phyloP scores from a whole-genome alignment of 768 basidiomycete species.

The Trametes sanguinea region DNA sequence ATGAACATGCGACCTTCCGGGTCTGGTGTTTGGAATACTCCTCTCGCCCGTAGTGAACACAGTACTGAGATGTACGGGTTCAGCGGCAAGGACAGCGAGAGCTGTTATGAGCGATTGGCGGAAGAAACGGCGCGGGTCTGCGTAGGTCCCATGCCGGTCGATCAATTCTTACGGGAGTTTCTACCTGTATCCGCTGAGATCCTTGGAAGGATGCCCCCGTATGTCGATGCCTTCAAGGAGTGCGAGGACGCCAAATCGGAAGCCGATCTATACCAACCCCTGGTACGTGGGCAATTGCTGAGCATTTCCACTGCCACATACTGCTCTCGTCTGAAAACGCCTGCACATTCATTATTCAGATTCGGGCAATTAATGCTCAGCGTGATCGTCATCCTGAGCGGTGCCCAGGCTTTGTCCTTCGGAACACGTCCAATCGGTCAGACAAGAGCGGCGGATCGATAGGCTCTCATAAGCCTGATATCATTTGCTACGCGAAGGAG shows the following conservation, averaged over 20 bases:
- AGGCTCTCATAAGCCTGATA: conserved; percentile 4
- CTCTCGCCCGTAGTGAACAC: not conserved
- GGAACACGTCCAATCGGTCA: not conserved
- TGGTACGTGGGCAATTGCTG: too few relatives aligned
- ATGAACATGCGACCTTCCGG: too few relatives aligned
- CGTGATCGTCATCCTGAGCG: not conserved
- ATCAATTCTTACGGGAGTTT: not conserved
- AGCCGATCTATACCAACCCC: not conserved
- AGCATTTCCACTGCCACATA: too few relatives aligned
- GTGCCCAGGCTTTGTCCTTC: conserved; percentile 1
- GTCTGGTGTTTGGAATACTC: conserved; percentile 2
- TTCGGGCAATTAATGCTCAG: not conserved
- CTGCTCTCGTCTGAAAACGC: too few relatives aligned
- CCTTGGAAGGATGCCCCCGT: not conserved
- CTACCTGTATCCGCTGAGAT: not conserved
- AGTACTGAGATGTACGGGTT: conserved; percentile 7
- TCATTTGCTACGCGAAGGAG: not conserved
- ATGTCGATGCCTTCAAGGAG: not conserved
- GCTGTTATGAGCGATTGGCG: not conserved
- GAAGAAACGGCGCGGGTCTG: not conserved
- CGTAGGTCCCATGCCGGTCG: conserved; percentile 11
- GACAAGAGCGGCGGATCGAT: not conserved
- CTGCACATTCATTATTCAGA: too few relatives aligned
- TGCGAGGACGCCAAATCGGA: not conserved
- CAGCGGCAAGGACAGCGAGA: not conserved